Conservation (phyloP, 2,329 filamentous ascomycete genomes). For the Epichloe hybrida region DNA sequence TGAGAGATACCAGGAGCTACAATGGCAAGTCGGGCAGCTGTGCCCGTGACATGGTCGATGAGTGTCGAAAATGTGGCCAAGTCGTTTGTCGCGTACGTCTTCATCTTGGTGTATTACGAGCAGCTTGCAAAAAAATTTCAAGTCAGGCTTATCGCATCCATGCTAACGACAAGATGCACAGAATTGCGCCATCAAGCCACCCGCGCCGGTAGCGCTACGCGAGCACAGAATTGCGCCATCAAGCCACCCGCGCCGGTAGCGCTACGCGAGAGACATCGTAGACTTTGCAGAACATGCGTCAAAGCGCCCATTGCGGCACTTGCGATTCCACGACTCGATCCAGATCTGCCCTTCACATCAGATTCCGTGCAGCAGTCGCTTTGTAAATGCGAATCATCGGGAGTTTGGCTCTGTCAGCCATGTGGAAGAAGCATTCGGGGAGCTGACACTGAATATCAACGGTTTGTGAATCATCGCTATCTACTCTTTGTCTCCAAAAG, state of each 20-base stretch:
- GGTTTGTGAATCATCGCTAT: slow-evolving; percentile 24
- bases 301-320: slow-evolving; percentile 53
- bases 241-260: slow-evolving; percentile 60
- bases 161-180: slow-evolving; percentile 22
- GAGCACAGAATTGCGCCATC: slow-evolving; percentile 73
- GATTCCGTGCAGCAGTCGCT: slow-evolving; percentile 42
- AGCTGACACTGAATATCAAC: slow-evolving; percentile 44
- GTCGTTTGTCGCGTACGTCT: slow-evolving; percentile 67
- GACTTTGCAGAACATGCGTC: slow-evolving; percentile 65
- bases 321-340: slow-evolving; percentile 28
- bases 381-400: slow-evolving; percentile 38
- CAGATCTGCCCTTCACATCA: slow-evolving; percentile 34
- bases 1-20: slow-evolving; percentile 39
- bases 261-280: slow-evolving; percentile 63
- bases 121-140: neutral
- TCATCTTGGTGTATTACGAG: neutral
- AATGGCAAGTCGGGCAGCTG: slow-evolving; percentile 63
- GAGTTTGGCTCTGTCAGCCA: slow-evolving; percentile 74
- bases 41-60: slow-evolving; percentile 74
- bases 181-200: slow-evolving; percentile 85
- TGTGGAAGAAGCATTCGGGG: slow-evolving; percentile 61
- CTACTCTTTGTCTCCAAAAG: neutral
- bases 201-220: slow-evolving; percentile 50
- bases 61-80: slow-evolving; percentile 64
- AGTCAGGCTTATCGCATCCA: neutral